phyloP scores from a whole-genome alignment of 306 rosid species.

The Quercus bicolor region DNA sequence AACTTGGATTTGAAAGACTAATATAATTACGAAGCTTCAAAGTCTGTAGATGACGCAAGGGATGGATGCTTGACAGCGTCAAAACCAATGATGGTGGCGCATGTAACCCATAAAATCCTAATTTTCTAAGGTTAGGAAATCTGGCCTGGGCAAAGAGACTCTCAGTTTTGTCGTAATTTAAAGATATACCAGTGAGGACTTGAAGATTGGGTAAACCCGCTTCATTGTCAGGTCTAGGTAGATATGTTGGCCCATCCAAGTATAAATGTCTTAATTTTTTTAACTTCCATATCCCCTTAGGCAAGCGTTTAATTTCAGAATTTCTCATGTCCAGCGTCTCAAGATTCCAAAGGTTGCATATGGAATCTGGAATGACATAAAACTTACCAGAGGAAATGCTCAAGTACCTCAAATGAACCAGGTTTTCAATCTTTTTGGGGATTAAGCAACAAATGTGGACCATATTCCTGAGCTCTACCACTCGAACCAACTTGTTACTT shows the following conservation, averaged over 20 bases:
- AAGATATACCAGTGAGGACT: neutral
- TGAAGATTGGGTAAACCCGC: slow-evolving; percentile 10
- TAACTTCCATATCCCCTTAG: neutral
- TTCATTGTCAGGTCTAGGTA: too few relatives aligned
- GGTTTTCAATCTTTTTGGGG: too few relatives aligned
- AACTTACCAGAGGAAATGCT: accelerated
- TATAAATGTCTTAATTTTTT: neutral
- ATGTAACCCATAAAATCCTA: neutral
- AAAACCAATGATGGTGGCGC: accelerated
- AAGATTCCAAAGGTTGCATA: neutral
- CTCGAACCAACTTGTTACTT: too few relatives aligned
- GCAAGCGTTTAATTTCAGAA: neutral
- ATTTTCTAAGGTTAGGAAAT: slow-evolving; percentile 12
- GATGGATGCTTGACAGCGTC: too few relatives aligned
- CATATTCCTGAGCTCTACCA: too few relatives aligned
- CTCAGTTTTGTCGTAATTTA: neutral
- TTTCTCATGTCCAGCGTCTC: neutral
- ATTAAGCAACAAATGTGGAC: too few relatives aligned
- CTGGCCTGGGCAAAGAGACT: neutral
- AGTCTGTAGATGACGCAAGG: too few relatives aligned
- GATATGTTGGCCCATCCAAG: accelerated
- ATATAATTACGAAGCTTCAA: too few relatives aligned
- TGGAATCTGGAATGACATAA: too few relatives aligned
- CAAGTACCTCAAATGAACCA: neutral
- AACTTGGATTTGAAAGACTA: too few relatives aligned